Evolutionary conservation across 768 basidiomycete genomes (phyloP), one percentile per base, ranked within the genome.

Genomic region (Kwoniella sp.): DNA sequence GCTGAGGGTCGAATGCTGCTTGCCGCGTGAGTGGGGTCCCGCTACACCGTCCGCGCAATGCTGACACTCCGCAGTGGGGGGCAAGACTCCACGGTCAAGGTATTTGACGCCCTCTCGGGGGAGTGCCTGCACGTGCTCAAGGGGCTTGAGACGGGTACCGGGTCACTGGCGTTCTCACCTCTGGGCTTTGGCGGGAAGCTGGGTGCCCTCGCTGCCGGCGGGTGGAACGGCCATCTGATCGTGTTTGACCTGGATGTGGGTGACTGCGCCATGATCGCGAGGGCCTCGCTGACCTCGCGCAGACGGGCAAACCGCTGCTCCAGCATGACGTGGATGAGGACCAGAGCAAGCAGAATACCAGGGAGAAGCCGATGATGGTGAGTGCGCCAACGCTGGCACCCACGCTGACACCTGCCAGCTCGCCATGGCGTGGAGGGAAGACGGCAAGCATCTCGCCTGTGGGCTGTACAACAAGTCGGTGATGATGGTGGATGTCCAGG

Each of bases 211-310:
- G 68, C 69, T 22, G 69, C 54, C n/a, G 69, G 68, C 9, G 63
- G 66, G 20, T 69, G 69, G 60, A 53, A 69, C 48, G 66, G 65
- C 5, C 51, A 60, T 29, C 32, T 73, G 25, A 23, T 63, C 10
- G 59, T 73, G 9, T 73, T 68, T 68, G 61, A 71, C 46, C 46
- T 69, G 7, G 67, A 64, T 51, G 69, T 69, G 46, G 31, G 69
- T 65, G 14, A 8, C 14, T 37, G 22, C 39, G 38, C 7, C 39
- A 19, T 32, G 8, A n/a, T 22, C 37, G 20, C 37, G 15, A n/a
- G 9, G 37, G 37, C 37, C 15, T 39, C 20, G 37, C 15, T 39
- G 17, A 17, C 22, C 14, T n/a, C 36, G 15, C 3, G 17, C 40
- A 63, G 56, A 49, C 54, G 25, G 51, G 56, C 10, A 47, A 34